Evolutionary conservation across 2,329 filamentous ascomycete species (phyloP), one percentile per base, ranked within the genome.

Genomic region (Botrytis tulipae): DNA sequence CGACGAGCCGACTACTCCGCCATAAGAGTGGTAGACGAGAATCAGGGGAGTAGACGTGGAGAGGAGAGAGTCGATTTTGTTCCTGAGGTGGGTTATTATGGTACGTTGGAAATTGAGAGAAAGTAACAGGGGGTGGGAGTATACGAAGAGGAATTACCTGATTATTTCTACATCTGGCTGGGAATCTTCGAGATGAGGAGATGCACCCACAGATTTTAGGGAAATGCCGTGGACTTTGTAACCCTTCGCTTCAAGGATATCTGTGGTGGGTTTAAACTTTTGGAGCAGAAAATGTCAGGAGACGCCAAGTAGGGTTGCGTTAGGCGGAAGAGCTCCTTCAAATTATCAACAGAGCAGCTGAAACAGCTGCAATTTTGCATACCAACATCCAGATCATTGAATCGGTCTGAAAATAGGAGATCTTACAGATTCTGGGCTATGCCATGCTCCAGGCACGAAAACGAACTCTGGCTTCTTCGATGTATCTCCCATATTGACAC

Each of bases 21-120:
- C 81, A 77, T 84, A 85, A 29, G 82, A 83, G 69, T 85, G 84
- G 20, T 79, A 78, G 25, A 84, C 57, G 9, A 84, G 75, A 0
- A 85, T 74, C 8, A 84, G 81, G 37, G 84, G 81, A 37, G 83
- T 82, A 1, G 80, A 80, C 0, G 67, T 74, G 25, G 82, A 81
- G 14, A 84, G 82, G 8, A 84, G 81, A 8, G 76, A 71, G 22
- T 81, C 76, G 32, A 70, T 48, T 62, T 48, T 62, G 10, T 59
- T 62, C 61, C 54, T 61, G 20, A 32, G 22, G 29, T 25, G 54
- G 10, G 29, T 46, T 29, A 8, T 69, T 62, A 62, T 22, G 25
- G 22, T 20, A 37, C 2, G 32, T 37, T n/a, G 14, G 32, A 20
- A 35, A 54, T 16, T 10, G 22, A 46, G 37, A 25, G 65, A 25